These are phyloP conservation scores for Fusarium ambrosium DNA, from an alignment of 2,329 filamentous ascomycete species.

Conservation along the genomic window DNA sequence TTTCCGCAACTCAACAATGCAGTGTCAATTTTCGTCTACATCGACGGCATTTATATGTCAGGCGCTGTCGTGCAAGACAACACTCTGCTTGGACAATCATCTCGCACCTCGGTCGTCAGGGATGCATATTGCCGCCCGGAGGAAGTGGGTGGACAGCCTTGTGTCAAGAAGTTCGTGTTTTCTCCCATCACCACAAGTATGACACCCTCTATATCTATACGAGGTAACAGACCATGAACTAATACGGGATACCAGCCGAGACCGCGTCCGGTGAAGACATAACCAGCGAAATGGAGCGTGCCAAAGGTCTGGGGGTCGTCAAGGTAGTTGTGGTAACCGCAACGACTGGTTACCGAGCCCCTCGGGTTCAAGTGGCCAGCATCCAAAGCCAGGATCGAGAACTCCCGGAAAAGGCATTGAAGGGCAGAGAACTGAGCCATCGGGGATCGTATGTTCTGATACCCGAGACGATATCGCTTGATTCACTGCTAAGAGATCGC, in stretches of 20 bases:
- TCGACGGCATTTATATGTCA: conserved; percentile 30
- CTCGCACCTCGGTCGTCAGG: neutral
- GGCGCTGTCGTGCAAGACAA: no score
- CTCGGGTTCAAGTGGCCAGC: neutral
- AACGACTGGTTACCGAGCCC: neutral
- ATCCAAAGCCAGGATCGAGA: neutral
- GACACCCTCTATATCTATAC: neutral
- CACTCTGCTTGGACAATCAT: no score
- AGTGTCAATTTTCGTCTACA: rapidly evolving
- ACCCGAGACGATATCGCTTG: no score
- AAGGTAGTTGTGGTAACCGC: neutral
- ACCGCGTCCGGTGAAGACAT: neutral
- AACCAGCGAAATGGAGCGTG: neutral
- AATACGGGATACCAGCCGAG: neutral
- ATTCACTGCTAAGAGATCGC: neutral
- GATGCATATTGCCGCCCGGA: neutral
- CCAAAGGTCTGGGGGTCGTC: conserved; percentile 33
- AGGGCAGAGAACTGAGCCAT: conserved; percentile 46
- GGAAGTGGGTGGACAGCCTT: neutral
- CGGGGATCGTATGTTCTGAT: conserved; percentile 27
- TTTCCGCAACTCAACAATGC: rapidly evolving
- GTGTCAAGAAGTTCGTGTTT: conserved; percentile 24
- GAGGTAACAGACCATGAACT: neutral
- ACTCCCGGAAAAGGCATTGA: conserved; percentile 44
- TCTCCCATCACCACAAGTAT: conserved; percentile 23